Conservation (phyloP, 139 green algal species). For the Tetratostichococcus sp. region DNA sequence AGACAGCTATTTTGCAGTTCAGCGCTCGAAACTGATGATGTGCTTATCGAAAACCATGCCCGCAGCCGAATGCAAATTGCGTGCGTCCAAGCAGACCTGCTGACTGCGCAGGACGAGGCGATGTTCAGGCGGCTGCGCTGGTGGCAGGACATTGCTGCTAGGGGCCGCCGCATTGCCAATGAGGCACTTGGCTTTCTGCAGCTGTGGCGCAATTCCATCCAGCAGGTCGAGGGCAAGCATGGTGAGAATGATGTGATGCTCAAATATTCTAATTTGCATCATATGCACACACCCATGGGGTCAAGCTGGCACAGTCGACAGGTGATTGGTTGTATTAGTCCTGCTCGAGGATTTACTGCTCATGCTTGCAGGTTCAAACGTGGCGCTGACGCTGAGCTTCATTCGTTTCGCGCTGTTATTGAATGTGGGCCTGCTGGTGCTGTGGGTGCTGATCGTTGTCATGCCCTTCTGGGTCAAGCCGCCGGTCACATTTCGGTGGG, state of each 20-base stretch:
- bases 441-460: slow-evolving; percentile 24
- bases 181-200: not conserved
- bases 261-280: slow-evolving; percentile 34
- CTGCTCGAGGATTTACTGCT: too few relatives aligned
- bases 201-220: slow-evolving; percentile 19
- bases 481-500: slow-evolving; percentile 31
- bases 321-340: too few relatives aligned
- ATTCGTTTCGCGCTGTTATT: slow-evolving; percentile 28
- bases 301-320: too few relatives aligned
- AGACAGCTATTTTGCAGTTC: too few relatives aligned
- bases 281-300: too few relatives aligned
- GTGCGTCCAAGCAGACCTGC: not conserved
- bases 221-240: slow-evolving; percentile 21
- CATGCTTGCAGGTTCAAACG: slow-evolving; percentile 28
- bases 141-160: not conserved
- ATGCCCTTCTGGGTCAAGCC: slow-evolving; percentile 34
- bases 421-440: slow-evolving; percentile 15
- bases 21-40: too few relatives aligned
- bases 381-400: slow-evolving; percentile 34
- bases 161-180: not conserved
- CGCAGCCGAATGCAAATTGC: too few relatives aligned
- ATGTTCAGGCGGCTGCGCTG: not conserved
- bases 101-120: not conserved
- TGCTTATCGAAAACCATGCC: too few relatives aligned
- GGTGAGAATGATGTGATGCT: not conserved